These are phyloP conservation scores for Gnomoniopsis smithogilvyi DNA, from an alignment of 2,329 filamentous ascomycete genomes.

Conservation along the genomic window DNA sequence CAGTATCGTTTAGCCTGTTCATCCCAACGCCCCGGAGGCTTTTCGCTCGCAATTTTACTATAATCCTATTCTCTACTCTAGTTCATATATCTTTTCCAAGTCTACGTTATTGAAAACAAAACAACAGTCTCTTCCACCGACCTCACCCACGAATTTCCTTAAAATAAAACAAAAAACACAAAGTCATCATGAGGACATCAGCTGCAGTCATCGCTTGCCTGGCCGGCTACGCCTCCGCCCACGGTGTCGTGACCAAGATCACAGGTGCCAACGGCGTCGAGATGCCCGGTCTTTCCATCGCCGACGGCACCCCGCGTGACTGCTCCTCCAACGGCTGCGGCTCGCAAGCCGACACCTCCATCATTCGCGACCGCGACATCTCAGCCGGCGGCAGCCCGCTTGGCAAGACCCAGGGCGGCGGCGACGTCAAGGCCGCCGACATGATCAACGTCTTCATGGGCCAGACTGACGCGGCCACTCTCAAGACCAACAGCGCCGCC, in stretches of 20 bases:
- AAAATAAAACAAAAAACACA: neutral
- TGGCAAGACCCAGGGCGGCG: slow-evolving; percentile 47
- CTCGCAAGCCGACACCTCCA: slow-evolving; percentile 53
- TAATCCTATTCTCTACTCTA: neutral
- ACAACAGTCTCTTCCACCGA: neutral
- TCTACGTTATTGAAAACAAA: no score
- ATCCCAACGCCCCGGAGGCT: neutral
- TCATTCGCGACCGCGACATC: slow-evolving; percentile 50
- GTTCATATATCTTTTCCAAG: neutral
- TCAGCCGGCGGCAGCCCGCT: slow-evolving; percentile 46
- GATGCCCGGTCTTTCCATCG: slow-evolving; percentile 31
- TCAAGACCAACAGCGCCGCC: slow-evolving; percentile 29
- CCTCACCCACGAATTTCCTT: neutral
- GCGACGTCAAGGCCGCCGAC: slow-evolving; percentile 44
- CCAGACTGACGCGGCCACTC: slow-evolving; percentile 16
- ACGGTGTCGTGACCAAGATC: slow-evolving; percentile 16
- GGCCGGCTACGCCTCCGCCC: slow-evolving; percentile 9
- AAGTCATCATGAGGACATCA: slow-evolving; percentile 9
- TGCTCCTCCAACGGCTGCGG: slow-evolving; percentile 49
- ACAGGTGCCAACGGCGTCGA: slow-evolving; percentile 15
- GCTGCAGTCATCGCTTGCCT: slow-evolving; percentile 10
- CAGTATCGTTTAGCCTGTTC: neutral
- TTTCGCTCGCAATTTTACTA: neutral
- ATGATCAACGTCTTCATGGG: slow-evolving; percentile 53
- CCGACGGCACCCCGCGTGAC: slow-evolving; percentile 55